Conservation (phyloP, 208 protist genomes). For the Leishmania braziliensis region DNA sequence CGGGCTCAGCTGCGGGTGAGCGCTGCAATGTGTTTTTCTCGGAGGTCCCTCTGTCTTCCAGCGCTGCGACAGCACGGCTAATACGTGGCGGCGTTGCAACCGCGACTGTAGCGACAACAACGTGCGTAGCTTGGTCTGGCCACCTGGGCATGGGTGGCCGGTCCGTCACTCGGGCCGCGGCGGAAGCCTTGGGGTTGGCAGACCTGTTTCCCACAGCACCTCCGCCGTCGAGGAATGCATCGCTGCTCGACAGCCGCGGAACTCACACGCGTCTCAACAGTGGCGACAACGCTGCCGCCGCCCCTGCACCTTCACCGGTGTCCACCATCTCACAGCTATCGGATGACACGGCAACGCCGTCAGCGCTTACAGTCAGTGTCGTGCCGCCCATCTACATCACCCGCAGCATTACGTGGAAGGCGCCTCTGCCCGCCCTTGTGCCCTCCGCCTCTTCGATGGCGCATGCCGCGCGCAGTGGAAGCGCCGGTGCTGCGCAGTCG, state of each 20-base stretch:
- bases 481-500: background rate
- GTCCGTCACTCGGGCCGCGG: slow-evolving; percentile 32
- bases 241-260: background rate
- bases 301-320: background rate
- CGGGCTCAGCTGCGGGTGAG: background rate
- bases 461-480: background rate
- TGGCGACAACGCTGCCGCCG: background rate
- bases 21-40: slow-evolving; percentile 10
- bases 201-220: slow-evolving; percentile 46
- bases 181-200: slow-evolving; percentile 34
- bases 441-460: slow-evolving; percentile 3
- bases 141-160: slow-evolving; percentile 10
- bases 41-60: background rate
- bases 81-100: background rate
- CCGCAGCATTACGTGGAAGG: slow-evolving; percentile 61
- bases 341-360: background rate
- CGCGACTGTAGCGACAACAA: background rate
- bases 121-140: slow-evolving; percentile 2
- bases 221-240: background rate
- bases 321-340: background rate
- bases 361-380: slow-evolving; percentile 38
- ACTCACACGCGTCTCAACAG: background rate
- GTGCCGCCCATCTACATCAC: slow-evolving; percentile 50
- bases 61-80: background rate
- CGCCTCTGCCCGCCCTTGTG: slow-evolving; percentile 36